A percentile compares a stretch with the other conserved stretches of the same genome.
Evolutionary conservation across 371 early-diverging fungal species (phyloP).

Genomic region (Encephalitozoon intestinalis): DNA sequence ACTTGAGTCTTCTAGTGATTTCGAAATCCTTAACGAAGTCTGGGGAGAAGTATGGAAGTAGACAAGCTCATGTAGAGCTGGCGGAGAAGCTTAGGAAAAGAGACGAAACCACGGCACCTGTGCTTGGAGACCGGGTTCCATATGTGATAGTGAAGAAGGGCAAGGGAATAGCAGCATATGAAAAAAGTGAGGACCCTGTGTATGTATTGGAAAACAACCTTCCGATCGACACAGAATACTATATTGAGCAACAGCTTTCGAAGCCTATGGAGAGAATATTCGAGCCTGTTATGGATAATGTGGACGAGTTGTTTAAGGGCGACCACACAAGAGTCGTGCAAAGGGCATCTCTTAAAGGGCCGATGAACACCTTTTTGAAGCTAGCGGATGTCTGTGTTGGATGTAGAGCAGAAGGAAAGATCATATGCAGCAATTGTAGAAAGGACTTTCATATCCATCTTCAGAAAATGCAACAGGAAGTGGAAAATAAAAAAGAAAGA

Average conservation of each 20-base stretch:
- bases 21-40: constrained; percentile 88
- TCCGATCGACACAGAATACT: constrained; percentile 94
- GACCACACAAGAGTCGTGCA: constrained; percentile 77
- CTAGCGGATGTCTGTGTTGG: constrained; percentile 79
- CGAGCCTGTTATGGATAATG: constrained; percentile 89
- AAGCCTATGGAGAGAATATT: constrained; percentile 92
- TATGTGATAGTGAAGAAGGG: constrained; percentile 88
- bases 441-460: constrained; percentile 70
- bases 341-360: constrained; percentile 74
- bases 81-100: constrained; percentile 90
- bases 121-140: constrained; percentile 92
- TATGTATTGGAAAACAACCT: constrained; percentile 94
- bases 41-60: constrained; percentile 76
- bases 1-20: constrained; percentile 89
- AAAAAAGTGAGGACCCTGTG: constrained; percentile 95
- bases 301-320: constrained; percentile 68
- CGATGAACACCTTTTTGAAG: constrained; percentile 81
- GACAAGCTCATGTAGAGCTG: constrained; percentile 90
- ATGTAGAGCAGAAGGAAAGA: constrained; percentile 76
- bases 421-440: constrained; percentile 64
- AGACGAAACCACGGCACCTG: constrained; percentile 76
- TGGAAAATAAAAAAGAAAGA: constrained; percentile 69
- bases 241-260: constrained; percentile 90
- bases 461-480: constrained; percentile 63
- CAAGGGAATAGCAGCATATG: constrained; percentile 79